Conservation (phyloP, 78 protist genomes). For the Speleostelium caveatum region DNA sequence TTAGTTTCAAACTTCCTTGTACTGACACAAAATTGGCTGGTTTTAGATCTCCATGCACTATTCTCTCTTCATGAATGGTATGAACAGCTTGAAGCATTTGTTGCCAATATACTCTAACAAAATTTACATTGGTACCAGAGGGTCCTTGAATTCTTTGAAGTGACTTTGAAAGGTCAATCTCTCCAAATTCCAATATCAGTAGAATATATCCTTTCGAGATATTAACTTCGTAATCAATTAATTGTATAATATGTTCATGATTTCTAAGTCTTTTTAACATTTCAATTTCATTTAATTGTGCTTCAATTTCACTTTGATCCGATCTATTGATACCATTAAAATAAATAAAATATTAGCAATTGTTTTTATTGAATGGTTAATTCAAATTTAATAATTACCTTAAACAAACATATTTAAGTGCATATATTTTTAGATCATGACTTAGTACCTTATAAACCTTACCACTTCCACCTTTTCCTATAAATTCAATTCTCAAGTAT, state of each 20-base stretch:
- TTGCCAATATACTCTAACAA: conserved; percentile 90
- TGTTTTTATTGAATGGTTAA: too few species aligned
- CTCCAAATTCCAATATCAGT: conserved; percentile 95
- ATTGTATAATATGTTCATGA: conserved; percentile 63
- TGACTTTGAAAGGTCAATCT: conserved; percentile 83
- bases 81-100: conserved; percentile 87
- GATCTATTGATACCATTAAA: neutral
- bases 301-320: conserved; percentile 49
- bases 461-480: conserved; percentile 93
- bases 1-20: conserved; percentile 93
- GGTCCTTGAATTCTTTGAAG: conserved; percentile 10
- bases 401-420: conserved; percentile 61
- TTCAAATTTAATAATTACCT: neutral
- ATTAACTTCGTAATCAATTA: conserved; percentile 85
- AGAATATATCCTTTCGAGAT: conserved; percentile 2
- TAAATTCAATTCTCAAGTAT: conserved; percentile 34
- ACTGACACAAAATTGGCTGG: conserved; percentile 98
- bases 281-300: conserved; percentile 89
- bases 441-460: conserved; percentile 46
- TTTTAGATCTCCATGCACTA: conserved; percentile 96
- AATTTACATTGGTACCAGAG: conserved; percentile 54
- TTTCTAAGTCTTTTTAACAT: conserved; percentile 79
- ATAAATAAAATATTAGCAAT: too few species aligned
- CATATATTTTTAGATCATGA: conserved; percentile 63
- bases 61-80: conserved; percentile 91